phyloP scores from a whole-genome alignment of 1,139 yeast species.

The Pichia sp. region DNA sequence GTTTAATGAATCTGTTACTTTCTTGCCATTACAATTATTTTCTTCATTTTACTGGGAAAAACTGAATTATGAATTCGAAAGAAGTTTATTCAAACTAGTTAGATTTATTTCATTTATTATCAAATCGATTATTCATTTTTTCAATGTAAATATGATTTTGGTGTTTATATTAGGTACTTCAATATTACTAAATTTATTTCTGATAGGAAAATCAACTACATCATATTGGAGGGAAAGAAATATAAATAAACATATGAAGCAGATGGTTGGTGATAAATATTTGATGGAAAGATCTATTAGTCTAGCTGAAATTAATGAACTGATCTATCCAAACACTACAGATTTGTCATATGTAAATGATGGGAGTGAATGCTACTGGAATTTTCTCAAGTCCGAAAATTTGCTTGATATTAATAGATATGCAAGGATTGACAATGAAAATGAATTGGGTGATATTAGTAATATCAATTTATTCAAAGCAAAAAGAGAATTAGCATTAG shows the following conservation, averaged over 20 bases:
- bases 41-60: constrained; percentile 19
- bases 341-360: constrained; percentile 18
- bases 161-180: constrained; percentile 37
- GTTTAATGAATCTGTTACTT: constrained; percentile 15
- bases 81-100: constrained; percentile 18
- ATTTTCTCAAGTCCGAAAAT: constrained; percentile 31
- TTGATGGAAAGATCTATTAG: constrained; percentile 60
- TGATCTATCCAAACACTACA: constrained; percentile 28
- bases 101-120: constrained; percentile 15
- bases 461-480: neutral
- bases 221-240: constrained; percentile 63
- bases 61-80: constrained; percentile 19
- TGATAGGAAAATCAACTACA: constrained; percentile 46
- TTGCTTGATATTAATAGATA: neutral
- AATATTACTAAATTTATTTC: constrained; percentile 42
- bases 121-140: constrained; percentile 16
- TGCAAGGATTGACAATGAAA: neutral
- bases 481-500: constrained; percentile 7
- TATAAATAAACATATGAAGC: constrained; percentile 43
- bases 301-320: constrained; percentile 56
- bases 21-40: constrained; percentile 16
- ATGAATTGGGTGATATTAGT: neutral
- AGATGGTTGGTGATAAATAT: constrained; percentile 30
- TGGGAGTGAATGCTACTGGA: constrained; percentile 31
- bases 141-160: constrained; percentile 17